Base-by-base conservation (phyloP, 192 early-diverging fungal species). In the Umbelopsis ramanniana region DNA sequence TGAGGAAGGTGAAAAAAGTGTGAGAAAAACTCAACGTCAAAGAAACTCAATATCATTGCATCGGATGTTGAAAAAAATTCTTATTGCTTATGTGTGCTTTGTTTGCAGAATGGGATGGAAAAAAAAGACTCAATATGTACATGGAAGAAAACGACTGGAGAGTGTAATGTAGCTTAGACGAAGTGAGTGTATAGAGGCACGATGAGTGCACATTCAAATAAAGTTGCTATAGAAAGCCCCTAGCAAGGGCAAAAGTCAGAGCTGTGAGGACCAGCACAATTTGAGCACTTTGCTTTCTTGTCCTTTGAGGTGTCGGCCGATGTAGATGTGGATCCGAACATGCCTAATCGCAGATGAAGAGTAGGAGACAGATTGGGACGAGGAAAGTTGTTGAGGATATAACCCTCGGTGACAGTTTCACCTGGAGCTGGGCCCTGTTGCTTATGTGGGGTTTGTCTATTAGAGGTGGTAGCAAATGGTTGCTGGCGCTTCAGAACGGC, bases 201-300 rank as follows among this genome's bases (percentile, higher is more conserved):
- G 5, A 35, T 63, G 3, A 15, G 19, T 37, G 15, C 1, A 22
- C 11, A 53, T 35, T 29, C 29, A 29, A 29, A 29, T 1, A 29
- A 3, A 29, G 29, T 29, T 29, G 29, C 29, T 29, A 29, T 29
- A 29, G 29, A 1, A 29, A 29, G 29, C 29, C 1, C 52, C 70
- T 67, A 81, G 37, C 79, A 81, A 46, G 79, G 79, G 52, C 79
- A 81, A 47, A 77, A 81, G 43, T 77, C 73, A 35, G 79, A 74
- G 29, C 72, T 66, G 38, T 81, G 79, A 67, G 79, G 79, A 29
- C 79, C 79, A 72, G 76, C 54, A 48, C 79, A 81, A 47, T 75
- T 76, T 29, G 33, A 47, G 66, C 79, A 81, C 29, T 73, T 72
- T 29, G 23, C 48, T 71, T 66, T 60, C 40, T 33, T 52, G 33